phyloP scores from a whole-genome alignment of 1,284 basidiomycete genomes.

The Leccinum variabile region DNA sequence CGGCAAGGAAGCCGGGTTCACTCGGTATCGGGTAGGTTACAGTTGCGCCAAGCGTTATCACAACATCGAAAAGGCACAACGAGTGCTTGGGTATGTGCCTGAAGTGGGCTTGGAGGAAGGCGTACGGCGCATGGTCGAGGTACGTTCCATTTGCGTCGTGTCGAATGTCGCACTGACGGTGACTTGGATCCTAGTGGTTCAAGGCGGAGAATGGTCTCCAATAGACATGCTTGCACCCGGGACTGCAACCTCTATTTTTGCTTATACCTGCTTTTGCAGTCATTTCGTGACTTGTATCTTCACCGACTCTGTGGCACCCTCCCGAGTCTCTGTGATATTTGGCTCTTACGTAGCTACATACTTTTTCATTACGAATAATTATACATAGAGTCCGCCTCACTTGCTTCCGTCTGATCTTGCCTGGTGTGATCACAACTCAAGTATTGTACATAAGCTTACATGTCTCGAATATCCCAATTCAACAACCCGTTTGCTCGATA shows the following conservation, averaged over 20 bases:
- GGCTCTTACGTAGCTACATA: neutral
- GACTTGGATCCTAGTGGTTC: conserved; percentile 23
- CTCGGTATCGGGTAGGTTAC: conserved; percentile 82
- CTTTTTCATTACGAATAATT: neutral
- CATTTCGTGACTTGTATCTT: conserved; percentile 2
- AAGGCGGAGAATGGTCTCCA: conserved; percentile 32
- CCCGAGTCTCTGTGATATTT: neutral
- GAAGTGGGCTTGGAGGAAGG: conserved; percentile 89
- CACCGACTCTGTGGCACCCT: neutral
- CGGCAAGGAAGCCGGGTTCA: conserved; percentile 87
- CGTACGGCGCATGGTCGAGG: conserved; percentile 75
- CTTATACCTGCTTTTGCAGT: conserved; percentile 9
- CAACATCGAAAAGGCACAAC: conserved; percentile 93
- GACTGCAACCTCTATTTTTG: neutral
- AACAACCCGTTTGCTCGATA: neutral
- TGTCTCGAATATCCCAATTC: neutral
- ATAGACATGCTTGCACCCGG: neutral
- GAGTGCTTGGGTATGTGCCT: conserved; percentile 92
- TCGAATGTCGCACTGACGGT: conserved; percentile 9
- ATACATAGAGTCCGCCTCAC: neutral
- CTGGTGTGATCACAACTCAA: neutral
- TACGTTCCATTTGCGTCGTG: conserved; percentile 27
- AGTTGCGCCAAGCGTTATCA: conserved; percentile 80
- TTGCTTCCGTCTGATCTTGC: neutral
- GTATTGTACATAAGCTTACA: neutral